phyloP scores from a whole-genome alignment of 2,329 filamentous ascomycete species.

The Pyricularia sp. region DNA sequence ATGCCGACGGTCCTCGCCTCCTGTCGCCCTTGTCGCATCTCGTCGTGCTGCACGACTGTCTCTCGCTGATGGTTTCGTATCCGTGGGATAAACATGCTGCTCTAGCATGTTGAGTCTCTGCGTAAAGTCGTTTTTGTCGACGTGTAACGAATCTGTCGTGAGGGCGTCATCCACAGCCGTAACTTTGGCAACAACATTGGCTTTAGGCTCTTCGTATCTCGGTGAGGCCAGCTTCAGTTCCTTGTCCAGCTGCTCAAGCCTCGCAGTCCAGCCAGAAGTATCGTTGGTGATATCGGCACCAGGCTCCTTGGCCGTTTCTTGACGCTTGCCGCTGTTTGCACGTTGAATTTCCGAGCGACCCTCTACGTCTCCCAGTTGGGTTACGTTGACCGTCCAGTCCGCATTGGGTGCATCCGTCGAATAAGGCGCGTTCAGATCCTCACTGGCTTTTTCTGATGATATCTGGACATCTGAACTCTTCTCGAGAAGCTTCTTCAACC shows the following conservation, averaged over 20 bases:
- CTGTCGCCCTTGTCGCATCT: background rate
- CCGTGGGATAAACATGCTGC: background rate
- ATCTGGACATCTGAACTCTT: background rate
- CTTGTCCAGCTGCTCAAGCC: background rate
- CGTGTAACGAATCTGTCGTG: background rate
- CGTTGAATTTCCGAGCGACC: background rate
- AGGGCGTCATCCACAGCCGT: background rate
- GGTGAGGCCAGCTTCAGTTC: background rate
- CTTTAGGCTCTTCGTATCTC: background rate
- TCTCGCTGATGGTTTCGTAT: background rate
- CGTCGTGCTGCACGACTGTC: background rate
- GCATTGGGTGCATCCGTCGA: background rate
- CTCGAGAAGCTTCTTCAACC: slow-evolving; percentile 32
- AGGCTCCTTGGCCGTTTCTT: background rate
- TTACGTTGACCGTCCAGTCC: slow-evolving; percentile 3
- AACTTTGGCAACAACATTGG: background rate
- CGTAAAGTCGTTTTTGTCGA: slow-evolving; percentile 13
- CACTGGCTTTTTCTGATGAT: background rate
- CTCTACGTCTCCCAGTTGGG: background rate
- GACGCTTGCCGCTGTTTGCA: background rate
- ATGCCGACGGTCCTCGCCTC: background rate
- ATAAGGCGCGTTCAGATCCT: background rate
- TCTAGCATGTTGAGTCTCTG: background rate
- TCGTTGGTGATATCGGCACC: background rate
- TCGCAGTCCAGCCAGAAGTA: background rate